Percentiles rank a stretch among this genome's conserved stretches.
These are phyloP conservation scores for Truncatella angustata DNA, from an alignment of 2,329 filamentous ascomycete genomes.

Conservation along the genomic window DNA sequence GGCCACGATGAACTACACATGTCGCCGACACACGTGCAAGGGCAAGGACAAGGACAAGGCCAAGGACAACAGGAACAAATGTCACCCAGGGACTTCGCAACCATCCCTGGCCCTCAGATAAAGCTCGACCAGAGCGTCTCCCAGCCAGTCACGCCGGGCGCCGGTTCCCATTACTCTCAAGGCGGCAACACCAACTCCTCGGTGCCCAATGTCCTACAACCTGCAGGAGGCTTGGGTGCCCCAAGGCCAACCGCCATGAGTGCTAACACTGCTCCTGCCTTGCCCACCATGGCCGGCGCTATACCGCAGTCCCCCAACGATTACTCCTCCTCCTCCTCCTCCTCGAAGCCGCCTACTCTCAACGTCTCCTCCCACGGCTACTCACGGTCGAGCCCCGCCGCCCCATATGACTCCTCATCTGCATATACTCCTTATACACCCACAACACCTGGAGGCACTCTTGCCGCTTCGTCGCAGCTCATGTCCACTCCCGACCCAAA, in stretches of 20 bases:
- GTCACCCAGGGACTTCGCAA: slow-evolving; percentile 47
- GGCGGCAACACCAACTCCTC: slow-evolving; percentile 35
- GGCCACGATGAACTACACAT: slow-evolving; percentile 56
- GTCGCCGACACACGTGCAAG: too few species aligned
- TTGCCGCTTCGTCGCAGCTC: slow-evolving; percentile 59
- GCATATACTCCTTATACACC: slow-evolving; percentile 56
- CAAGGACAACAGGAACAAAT: slow-evolving; percentile 34
- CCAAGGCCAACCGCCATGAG: slow-evolving; percentile 35
- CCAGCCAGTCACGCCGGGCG: slow-evolving; percentile 33
- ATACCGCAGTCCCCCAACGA: slow-evolving; percentile 36
- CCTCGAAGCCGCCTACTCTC: slow-evolving; percentile 65
- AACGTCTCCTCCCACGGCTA: slow-evolving; percentile 67
- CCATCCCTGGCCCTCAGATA: slow-evolving; percentile 43
- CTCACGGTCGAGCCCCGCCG: slow-evolving; percentile 79
- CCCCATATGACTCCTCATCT: slow-evolving; percentile 54
- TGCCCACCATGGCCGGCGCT: slow-evolving; percentile 45
- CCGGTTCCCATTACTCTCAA: slow-evolving; percentile 35
- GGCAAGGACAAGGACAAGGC: too few species aligned
- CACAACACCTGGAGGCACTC: slow-evolving; percentile 60
- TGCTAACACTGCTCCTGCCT: slow-evolving; percentile 42
- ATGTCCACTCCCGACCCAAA: slow-evolving; percentile 56
- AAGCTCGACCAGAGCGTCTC: slow-evolving; percentile 44
- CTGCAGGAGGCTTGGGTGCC: slow-evolving; percentile 42
- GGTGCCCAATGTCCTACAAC: slow-evolving; percentile 59
- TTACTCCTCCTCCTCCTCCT: slow-evolving; percentile 46